Evolutionary conservation across 176 grass and related monocot genomes (phyloP).

Genomic region (Themeda triandra): DNA sequence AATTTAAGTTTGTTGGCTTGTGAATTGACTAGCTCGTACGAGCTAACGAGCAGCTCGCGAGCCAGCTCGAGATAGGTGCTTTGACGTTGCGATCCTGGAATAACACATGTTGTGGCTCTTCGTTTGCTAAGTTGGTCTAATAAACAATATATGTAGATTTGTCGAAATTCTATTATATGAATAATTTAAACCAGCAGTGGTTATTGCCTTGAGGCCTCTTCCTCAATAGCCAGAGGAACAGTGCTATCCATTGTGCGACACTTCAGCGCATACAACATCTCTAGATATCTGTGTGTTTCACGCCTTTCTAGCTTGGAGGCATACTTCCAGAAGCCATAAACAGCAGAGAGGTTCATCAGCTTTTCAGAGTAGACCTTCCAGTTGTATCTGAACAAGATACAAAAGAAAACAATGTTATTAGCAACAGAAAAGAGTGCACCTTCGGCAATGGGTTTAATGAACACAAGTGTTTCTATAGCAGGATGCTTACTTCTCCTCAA

Average conservation of each 20-base stretch:
- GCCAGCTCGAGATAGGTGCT: too few species aligned
- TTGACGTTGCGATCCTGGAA: too few species aligned
- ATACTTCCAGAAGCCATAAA: slow-evolving; percentile 98
- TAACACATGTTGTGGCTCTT: too few species aligned
- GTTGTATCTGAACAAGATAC: slow-evolving; percentile 55
- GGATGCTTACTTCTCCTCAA: slow-evolving; percentile 84
- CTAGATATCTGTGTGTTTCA: slow-evolving; percentile 83
- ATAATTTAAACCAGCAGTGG: too few species aligned
- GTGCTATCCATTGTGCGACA: slow-evolving; percentile 83
- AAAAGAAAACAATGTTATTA: background rate
- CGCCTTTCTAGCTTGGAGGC: slow-evolving; percentile 95
- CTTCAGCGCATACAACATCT: slow-evolving; percentile 99
- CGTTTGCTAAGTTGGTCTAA: too few species aligned
- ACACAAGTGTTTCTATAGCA: background rate
- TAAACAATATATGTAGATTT: too few species aligned
- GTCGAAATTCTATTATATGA: too few species aligned
- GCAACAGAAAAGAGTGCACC: background rate
- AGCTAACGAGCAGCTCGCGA: too few species aligned
- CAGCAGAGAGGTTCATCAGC: slow-evolving; percentile 88
- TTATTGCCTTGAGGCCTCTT: slow-evolving; percentile 29
- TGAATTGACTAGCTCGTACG: too few species aligned
- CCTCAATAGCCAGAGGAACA: slow-evolving; percentile 76
- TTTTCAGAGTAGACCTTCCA: slow-evolving; percentile 98
- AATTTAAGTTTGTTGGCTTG: too few species aligned
- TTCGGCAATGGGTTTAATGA: background rate